phyloP scores from a whole-genome alignment of 306 rosid genomes.

The Parietaria judaica region DNA sequence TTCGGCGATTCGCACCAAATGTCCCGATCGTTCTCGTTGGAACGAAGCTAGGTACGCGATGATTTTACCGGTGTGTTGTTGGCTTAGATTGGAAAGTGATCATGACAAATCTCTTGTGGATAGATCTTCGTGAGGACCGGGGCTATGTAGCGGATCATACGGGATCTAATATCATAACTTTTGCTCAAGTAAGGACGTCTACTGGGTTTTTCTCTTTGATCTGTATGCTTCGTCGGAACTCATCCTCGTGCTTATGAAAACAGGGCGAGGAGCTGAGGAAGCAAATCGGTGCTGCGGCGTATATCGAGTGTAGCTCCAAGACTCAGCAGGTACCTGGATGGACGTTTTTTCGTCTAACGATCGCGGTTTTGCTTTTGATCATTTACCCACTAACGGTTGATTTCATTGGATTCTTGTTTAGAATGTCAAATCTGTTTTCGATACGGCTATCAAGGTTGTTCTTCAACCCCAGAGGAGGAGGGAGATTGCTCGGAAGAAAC shows the following conservation, averaged over 20 bases:
- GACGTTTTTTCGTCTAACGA: neutral
- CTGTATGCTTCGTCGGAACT: constrained; percentile 1
- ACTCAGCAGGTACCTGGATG: constrained; percentile 66
- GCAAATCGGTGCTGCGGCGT: constrained; percentile 96
- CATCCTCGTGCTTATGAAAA: constrained; percentile 6
- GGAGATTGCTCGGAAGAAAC: constrained; percentile 67
- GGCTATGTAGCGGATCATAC: constrained; percentile 64
- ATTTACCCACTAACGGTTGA: constrained; percentile 7
- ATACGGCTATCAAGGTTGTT: constrained; percentile 95
- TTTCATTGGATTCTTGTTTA: constrained; percentile 22
- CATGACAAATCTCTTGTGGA: constrained; percentile 4
- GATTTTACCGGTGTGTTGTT: constrained; percentile 1
- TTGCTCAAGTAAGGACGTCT: constrained; percentile 52
- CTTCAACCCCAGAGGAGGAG: constrained; percentile 94
- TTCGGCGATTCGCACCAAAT: constrained; percentile 88
- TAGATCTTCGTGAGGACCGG: constrained; percentile 85
- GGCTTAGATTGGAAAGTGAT: constrained; percentile 3
- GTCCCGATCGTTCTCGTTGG: constrained; percentile 98
- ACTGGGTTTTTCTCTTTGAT: no score
- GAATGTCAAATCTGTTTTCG: constrained; percentile 97
- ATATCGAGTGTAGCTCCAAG: constrained; percentile 94
- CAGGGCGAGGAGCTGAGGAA: constrained; percentile 98
- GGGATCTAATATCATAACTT: constrained; percentile 67
- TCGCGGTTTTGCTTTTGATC: neutral
- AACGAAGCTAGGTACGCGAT: constrained; percentile 70